Conservation (phyloP, 208 protist species). For the Acanthamoeba castellanii region DNA sequence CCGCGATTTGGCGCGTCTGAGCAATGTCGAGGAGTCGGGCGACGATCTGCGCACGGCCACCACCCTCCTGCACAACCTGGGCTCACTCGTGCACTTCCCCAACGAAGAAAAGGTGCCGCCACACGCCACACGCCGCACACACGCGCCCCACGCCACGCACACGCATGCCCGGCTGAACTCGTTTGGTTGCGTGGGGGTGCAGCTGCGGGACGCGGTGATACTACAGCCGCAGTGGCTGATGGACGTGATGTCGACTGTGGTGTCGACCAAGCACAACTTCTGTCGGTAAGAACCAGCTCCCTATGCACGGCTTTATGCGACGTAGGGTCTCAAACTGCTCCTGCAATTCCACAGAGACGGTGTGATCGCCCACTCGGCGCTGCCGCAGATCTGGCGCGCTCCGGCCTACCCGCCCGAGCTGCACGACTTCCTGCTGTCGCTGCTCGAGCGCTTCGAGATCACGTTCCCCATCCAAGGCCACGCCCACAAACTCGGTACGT, state of each 20-base stretch:
- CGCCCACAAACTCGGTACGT: slow-evolving; percentile 40
- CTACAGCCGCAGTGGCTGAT: slow-evolving; percentile 59
- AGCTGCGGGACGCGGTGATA: slow-evolving; percentile 39
- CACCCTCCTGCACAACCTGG: slow-evolving; percentile 47
- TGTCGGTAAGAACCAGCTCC: neutral
- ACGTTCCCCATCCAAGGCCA: neutral
- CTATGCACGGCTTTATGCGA: neutral
- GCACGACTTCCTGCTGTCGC: slow-evolving; percentile 45
- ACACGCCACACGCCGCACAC: neutral
- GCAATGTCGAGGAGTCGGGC: slow-evolving; percentile 14
- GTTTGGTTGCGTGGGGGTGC: too few species aligned
- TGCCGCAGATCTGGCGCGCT: slow-evolving; percentile 24
- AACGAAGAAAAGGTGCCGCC: slow-evolving; percentile 13
- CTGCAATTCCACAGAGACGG: neutral
- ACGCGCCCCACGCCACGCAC: neutral
- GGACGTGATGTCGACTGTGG: slow-evolving; percentile 23
- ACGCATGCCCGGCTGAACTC: too few species aligned
- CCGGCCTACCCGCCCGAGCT: slow-evolving; percentile 2
- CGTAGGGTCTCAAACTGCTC: neutral
- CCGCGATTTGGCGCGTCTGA: neutral
- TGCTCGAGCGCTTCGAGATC: slow-evolving; percentile 59
- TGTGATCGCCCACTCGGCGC: neutral
- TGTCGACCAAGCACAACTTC: slow-evolving; percentile 68
- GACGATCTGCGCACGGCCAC: slow-evolving; percentile 55
- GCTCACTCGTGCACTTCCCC: slow-evolving; percentile 39